Evolutionary conservation across 2,329 filamentous ascomycete species (phyloP).

Genomic region (Cercospora beticola): DNA sequence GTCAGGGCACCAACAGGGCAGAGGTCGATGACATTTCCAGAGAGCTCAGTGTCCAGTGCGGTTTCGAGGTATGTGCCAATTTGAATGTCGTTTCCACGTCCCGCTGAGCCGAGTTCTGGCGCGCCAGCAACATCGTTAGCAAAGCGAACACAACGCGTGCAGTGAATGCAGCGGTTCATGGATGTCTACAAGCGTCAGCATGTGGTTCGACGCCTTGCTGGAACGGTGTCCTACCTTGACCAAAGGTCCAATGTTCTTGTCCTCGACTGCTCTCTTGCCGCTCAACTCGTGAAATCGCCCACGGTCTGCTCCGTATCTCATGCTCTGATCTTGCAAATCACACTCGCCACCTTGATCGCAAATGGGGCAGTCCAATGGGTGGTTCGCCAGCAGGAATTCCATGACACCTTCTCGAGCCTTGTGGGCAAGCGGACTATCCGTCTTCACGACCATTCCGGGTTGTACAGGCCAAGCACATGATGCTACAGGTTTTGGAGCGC

Average conservation of each 20-base stretch:
- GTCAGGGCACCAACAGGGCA: conserved; percentile 96
- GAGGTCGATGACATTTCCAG: conserved; percentile 95
- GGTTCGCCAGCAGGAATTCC: conserved; percentile 96
- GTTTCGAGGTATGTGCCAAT: conserved; percentile 97
- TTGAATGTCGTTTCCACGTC: conserved; percentile 94
- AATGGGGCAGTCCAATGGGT: conserved; percentile 93
- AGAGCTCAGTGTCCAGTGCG: conserved; percentile 90
- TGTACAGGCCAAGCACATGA: conserved; percentile 99
- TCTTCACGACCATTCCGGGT: conserved; percentile 98
- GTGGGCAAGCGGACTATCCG: conserved; percentile 90
- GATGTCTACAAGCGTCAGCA: conserved; percentile 63
- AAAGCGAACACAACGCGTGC: conserved; percentile 95
- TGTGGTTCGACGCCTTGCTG: neutral
- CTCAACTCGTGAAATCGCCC: conserved; percentile 94
- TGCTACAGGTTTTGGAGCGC: conserved; percentile 92
- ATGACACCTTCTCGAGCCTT: conserved; percentile 98
- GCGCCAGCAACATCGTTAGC: conserved; percentile 96
- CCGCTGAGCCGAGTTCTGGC: conserved; percentile 88
- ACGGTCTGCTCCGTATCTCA: conserved; percentile 95
- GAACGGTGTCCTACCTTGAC: conserved; percentile 63
- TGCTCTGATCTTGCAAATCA: conserved; percentile 98
- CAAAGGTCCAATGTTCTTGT: conserved; percentile 97
- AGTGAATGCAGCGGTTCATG: conserved; percentile 99
- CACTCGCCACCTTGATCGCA: conserved; percentile 99
- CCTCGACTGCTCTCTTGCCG: conserved; percentile 96